Base-by-base conservation (phyloP, 345 rosid genomes). In the Chamaenerion angustifolium region DNA sequence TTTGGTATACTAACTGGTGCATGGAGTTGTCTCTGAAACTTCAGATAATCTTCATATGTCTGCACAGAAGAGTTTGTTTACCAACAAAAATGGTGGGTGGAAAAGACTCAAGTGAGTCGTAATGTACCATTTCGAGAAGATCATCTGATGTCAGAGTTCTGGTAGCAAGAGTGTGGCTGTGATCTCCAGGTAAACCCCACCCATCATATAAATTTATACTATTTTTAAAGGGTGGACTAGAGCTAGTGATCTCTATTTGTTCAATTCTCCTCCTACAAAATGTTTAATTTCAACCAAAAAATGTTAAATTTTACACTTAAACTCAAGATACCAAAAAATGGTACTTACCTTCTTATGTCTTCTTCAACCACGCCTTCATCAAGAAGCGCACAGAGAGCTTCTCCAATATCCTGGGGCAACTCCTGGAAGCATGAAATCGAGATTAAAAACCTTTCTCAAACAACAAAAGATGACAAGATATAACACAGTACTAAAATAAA, bases 41-140 rank as follows among this genome's bases (percentile, higher is more conserved):
- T 94, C 70, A 85, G 76, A 61, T 85, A 90, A 49, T 90, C 94
- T 79, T 90, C 98, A 61, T 90, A 85, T 13, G 98, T 77, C 95
- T 85, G 86, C 79, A 71, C 61, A 21, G 35, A 66, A 66, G 56
- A 27, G 46, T 42, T 44, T 45, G 53, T 23, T 57, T 59, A 15
- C n/a, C 11, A 52, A 19, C 27, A 23, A 2, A 23, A 23, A 2
- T 23, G 2, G 5, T 2, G 2, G 27, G 5, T 2, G 5, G 5
- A 5, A 23, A 23, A 23, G 5, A 23, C 27, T 23, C 27, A 23
- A 23, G 27, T 23, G 27, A 23, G 27, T 23, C 27, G 27, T 23
- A 23, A 23, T 2, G 27, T 85, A 89, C 95, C 95, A 85, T 89
- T 66, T 81, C 78, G 65, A 89, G 95, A 69, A 89, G 76, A 78